Base-by-base conservation (phyloP, 306 rosid species). In the Vigna mungo region DNA sequence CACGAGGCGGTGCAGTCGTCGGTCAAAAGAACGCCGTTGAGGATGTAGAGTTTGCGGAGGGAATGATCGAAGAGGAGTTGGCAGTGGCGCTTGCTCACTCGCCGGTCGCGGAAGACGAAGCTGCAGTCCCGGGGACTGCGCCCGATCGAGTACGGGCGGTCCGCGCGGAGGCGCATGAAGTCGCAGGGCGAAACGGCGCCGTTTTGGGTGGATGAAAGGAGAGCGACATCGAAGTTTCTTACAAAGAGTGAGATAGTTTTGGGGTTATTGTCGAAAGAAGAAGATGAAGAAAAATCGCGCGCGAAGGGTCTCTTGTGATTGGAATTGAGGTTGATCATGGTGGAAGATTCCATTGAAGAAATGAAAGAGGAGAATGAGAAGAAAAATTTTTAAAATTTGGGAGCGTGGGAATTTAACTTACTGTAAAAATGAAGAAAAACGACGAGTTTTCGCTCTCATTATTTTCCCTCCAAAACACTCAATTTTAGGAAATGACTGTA, bases 11-110 rank as follows among this genome's bases (percentile, higher is more conserved):
- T 15, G 10, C 77, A 46, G 20, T 51, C 66, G 4, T 36, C 39
- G 2, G 0, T 37, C 20, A 75, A 34, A 4, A 88, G 27, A 18
- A 56, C 62, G 0, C 91, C 90, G 16, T 85, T 85, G 10, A 85
- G 73, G 72, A 92, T 55, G 71, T 81, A 92, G 48, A 89, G 74
- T 78, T 82, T 92, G 5, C 86, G 85, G 56, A 84, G 80, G 15
- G 85, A 80, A 68, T 78, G 81, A 55, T 90, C 93, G 36, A 84
- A 88, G 63, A 87, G 48, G 62, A 92, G 48, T 78, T 88, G 95
- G 68, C 95, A 92, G 66, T 92, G 95, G 12, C 71, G 86, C 64
- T 86, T 82, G 65, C 97, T 84, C 6, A 92, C 91, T 15, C 88
- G 88, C 68, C 87, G 90, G 73, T 92, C 86, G 18, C 51, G 68